A percentile compares a stretch with the other conserved stretches of the same genome.
phyloP scores from a whole-genome alignment of 2,329 filamentous ascomycete genomes.

The Dothideomycetes sp. region DNA sequence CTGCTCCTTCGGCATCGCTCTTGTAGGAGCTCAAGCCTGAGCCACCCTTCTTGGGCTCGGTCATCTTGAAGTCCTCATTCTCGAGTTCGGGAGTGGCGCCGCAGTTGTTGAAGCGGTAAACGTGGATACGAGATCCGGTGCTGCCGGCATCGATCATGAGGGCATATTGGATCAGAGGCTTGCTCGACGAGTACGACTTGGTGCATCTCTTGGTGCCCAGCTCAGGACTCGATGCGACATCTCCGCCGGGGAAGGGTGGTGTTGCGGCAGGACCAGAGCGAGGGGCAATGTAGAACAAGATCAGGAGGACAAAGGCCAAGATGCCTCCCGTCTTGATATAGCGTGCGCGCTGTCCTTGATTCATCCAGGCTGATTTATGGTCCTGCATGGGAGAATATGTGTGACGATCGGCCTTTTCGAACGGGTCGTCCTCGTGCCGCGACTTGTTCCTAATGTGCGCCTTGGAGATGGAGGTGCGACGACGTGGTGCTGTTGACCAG shows the following conservation, averaged over 20 bases:
- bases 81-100: constrained; percentile 91
- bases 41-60: constrained; percentile 70
- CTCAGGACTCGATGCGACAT: constrained; percentile 42
- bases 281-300: constrained; percentile 47
- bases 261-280: constrained; percentile 6
- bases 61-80: constrained; percentile 87
- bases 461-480: constrained; percentile 40
- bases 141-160: constrained; percentile 98
- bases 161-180: constrained; percentile 93
- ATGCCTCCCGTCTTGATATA: constrained; percentile 53
- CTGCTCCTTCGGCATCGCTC: constrained; percentile 75
- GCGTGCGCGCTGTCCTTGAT: constrained; percentile 49
- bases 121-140: constrained; percentile 94
- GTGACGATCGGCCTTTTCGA: constrained; percentile 36
- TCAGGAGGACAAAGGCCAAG: constrained; percentile 44
- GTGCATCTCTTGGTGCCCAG: constrained; percentile 65
- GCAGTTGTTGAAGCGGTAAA: constrained; percentile 99
- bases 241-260: constrained; percentile 21
- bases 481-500: constrained; percentile 33
- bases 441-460: constrained; percentile 24
- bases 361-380: constrained; percentile 42
- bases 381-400: constrained; percentile 27
- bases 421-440: constrained; percentile 25
- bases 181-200: constrained; percentile 72
- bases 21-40: constrained; percentile 76